Base-by-base conservation (phyloP, 2,329 filamentous ascomycete species). In the Seiridium cupressi region DNA sequence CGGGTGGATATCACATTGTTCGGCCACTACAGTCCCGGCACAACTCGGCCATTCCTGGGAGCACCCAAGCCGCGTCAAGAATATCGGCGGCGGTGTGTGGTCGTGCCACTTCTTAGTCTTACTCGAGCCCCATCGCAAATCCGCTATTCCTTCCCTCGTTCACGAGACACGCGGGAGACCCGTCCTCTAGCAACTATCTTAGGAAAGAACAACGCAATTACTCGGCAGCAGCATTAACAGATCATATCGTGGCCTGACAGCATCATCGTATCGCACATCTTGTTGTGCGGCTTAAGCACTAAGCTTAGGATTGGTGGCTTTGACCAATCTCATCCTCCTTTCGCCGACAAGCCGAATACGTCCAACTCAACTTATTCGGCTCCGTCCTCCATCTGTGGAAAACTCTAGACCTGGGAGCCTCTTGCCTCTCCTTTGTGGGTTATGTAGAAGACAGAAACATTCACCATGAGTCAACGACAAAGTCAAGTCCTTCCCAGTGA, bases 381-480 rank as follows among this genome's bases (percentile, higher is more conserved):
- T 34, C 53, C 7, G 32, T 55, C 36, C 36, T 26, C 26, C 31
- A 18, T 53, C 18, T 31, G 46, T n/a, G 46, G 13, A 31, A 7
- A n/a, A 48, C 6, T 9, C 46, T 48, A n/a, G 46, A n/a, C 9
- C 18, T 31, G n/a, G 49, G n/a, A 11, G 11, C 32, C 9, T 10
- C n/a, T 36, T 9, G 2, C n/a, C 10, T 18, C 49, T 32, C 34
- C 49, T 31, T 35, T 35, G 49, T 31, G 31, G 49, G n/a, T 35
- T 31, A 36, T 68, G 66, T 64, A 66, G 56, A 58, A 63, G 62
- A 69, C 62, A 55, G 65, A 68, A 46, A 65, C 64, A 65, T 66
- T 68, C 66, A 69, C 62, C 64, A 69, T 70, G 62, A 62, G 66
- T 57, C 61, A 66, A 59, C 58, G 62, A 61, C 66, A 63, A 62